These are phyloP conservation scores for Aurantiochytrium sp. DNA, from an alignment of 108 stramenopile genomes.

Conservation along the genomic window DNA sequence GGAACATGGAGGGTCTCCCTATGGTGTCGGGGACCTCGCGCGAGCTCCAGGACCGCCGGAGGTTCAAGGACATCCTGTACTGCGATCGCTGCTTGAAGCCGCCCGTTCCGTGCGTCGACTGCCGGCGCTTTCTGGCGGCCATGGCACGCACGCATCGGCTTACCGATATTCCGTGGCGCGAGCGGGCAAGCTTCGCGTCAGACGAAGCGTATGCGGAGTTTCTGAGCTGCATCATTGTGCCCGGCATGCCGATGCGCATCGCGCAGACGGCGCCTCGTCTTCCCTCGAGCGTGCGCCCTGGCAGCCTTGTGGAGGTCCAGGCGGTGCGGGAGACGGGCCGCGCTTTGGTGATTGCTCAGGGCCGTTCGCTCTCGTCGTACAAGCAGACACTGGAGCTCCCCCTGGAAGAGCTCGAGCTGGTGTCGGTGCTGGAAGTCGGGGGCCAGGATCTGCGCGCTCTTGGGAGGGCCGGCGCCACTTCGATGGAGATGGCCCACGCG, in stretches of 20 bases:
- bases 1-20: neutral
- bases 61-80: neutral
- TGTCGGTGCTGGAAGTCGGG: neutral
- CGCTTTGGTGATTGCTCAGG: neutral
- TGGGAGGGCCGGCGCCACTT: too few relatives aligned
- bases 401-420: neutral
- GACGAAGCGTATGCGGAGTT: neutral
- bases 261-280: neutral
- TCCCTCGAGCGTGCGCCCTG: neutral
- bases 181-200: neutral
- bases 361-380: neutral
- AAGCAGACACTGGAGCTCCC: neutral
- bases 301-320: neutral
- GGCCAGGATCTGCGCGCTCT: neutral
- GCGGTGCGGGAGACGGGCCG: neutral
- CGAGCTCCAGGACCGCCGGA: too few relatives aligned
- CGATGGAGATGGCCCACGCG: too few relatives aligned
- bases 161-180: neutral
- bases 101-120: slow-evolving; percentile 6
- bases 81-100: neutral
- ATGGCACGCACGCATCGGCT: neutral
- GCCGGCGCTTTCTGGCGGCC: neutral
- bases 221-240: neutral
- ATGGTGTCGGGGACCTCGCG: neutral
- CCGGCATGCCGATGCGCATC: slow-evolving; percentile 7